Percentiles rank a stretch among this genome's conserved stretches.
These are phyloP conservation scores for Ustilago lituana DNA, from an alignment of 1,284 basidiomycete genomes.

Conservation along the genomic window DNA sequence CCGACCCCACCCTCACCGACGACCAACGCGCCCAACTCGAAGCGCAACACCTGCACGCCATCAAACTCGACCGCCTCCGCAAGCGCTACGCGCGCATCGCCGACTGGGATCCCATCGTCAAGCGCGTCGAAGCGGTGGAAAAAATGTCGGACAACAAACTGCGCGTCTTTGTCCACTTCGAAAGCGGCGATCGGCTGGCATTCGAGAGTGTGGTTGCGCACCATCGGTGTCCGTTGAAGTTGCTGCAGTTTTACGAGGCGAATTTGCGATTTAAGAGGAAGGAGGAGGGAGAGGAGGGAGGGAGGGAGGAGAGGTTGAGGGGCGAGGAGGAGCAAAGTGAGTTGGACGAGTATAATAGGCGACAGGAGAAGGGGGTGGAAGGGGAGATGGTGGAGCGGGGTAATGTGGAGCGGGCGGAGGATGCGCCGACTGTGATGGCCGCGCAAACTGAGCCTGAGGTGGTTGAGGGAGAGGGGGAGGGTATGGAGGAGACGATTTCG, in stretches of 20 bases:
- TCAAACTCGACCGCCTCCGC: constrained; percentile 29
- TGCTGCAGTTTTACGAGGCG: constrained; percentile 50
- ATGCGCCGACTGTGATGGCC: no score
- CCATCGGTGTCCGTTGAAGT: constrained; percentile 50
- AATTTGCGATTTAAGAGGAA: constrained; percentile 38
- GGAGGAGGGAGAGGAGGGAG: constrained; percentile 1
- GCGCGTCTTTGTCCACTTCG: constrained; percentile 42
- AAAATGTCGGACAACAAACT: constrained; percentile 37
- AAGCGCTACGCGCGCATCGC: constrained; percentile 40
- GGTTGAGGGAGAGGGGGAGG: no score
- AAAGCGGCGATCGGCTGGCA: constrained; percentile 35
- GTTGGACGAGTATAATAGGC: constrained; percentile 9
- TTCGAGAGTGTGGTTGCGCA: constrained; percentile 42
- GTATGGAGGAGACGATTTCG: no score
- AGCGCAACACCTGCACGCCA: constrained; percentile 25
- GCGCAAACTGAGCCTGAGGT: no score
- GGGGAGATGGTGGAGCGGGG: no score
- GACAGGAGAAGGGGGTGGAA: not conserved
- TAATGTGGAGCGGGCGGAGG: no score
- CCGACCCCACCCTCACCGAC: constrained; percentile 17
- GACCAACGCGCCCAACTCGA: constrained; percentile 20
- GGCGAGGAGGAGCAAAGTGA: constrained; percentile 16
- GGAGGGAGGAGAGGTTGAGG: not conserved
- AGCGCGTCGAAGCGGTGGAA: constrained; percentile 44
- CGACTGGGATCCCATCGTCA: constrained; percentile 55